Percentiles rank a stretch among this genome's conserved stretches.
Evolutionary conservation across 2,329 filamentous ascomycete species (phyloP).

Genomic region (Microdochium bolleyi): DNA sequence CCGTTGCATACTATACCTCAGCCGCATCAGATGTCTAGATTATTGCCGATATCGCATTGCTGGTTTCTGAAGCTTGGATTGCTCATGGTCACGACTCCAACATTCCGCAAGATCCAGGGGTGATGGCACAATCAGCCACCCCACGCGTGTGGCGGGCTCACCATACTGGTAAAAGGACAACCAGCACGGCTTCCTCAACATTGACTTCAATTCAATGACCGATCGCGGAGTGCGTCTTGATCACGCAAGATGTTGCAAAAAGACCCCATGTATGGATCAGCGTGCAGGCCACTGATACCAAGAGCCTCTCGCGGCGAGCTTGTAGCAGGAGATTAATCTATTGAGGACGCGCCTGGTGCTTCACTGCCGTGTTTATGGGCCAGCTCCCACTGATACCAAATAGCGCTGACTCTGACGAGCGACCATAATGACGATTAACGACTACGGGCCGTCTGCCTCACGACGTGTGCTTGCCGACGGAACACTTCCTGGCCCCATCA

Average conservation of each 20-base stretch:
- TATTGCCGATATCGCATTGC: background rate
- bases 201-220: too few species aligned
- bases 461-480: background rate
- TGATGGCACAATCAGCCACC: background rate
- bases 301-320: too few species aligned
- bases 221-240: background rate
- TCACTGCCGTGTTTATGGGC: background rate
- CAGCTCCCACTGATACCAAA: background rate
- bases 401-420: background rate
- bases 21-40: background rate
- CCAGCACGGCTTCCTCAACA: too few species aligned
- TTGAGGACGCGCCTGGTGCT: too few species aligned
- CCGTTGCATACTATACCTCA: background rate
- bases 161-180: too few species aligned
- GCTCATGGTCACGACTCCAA: background rate
- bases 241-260: background rate
- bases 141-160: too few species aligned
- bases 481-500: background rate
- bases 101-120: background rate
- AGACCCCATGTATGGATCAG: background rate
- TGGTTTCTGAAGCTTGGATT: background rate
- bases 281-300: background rate
- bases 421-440: background rate
- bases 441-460: background rate
- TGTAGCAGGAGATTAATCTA: too few species aligned